phyloP scores from a whole-genome alignment of 2,329 filamentous ascomycete species.

The Hyphodiscus sp. region DNA sequence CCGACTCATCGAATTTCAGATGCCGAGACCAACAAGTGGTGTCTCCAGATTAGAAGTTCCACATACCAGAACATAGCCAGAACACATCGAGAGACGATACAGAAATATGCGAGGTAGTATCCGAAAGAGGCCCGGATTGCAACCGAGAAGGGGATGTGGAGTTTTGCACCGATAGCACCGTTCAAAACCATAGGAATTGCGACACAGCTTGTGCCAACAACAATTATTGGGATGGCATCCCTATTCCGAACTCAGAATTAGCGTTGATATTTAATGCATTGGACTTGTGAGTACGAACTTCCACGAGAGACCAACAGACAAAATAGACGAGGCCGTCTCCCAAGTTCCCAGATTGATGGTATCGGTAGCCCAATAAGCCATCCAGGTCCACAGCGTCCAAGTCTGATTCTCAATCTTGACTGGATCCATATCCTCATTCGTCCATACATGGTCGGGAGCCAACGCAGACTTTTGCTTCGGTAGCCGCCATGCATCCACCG shows the following conservation, averaged over 20 bases:
- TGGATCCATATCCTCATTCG: slow-evolving; percentile 31
- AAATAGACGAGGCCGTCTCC: slow-evolving; percentile 44
- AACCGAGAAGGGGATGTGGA: slow-evolving; percentile 44
- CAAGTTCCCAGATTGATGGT: slow-evolving; percentile 39
- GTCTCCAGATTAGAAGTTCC: too few species aligned
- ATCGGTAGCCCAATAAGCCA: slow-evolving; percentile 36
- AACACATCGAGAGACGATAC: slow-evolving; percentile 36
- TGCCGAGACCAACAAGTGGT: too few species aligned
- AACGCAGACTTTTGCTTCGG: slow-evolving; percentile 42
- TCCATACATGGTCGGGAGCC: slow-evolving; percentile 40
- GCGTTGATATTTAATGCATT: slow-evolving; percentile 7
- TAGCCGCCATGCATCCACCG: slow-evolving; percentile 39
- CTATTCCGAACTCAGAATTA: neutral
- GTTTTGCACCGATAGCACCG: slow-evolving; percentile 38
- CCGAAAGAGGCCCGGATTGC: slow-evolving; percentile 40
- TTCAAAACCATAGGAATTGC: slow-evolving; percentile 47
- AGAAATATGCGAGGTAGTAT: slow-evolving; percentile 38
- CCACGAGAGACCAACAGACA: slow-evolving; percentile 39
- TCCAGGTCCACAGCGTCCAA: slow-evolving; percentile 33
- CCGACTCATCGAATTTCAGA: too few species aligned
- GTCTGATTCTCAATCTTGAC: slow-evolving; percentile 26
- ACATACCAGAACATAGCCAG: slow-evolving; percentile 45
- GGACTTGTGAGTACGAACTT: slow-evolving; percentile 11
- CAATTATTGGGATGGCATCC: slow-evolving; percentile 31
- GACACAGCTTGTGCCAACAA: slow-evolving; percentile 56